These are phyloP conservation scores for Cubamyces sp. DNA, from an alignment of 768 basidiomycete genomes.

Conservation along the genomic window DNA sequence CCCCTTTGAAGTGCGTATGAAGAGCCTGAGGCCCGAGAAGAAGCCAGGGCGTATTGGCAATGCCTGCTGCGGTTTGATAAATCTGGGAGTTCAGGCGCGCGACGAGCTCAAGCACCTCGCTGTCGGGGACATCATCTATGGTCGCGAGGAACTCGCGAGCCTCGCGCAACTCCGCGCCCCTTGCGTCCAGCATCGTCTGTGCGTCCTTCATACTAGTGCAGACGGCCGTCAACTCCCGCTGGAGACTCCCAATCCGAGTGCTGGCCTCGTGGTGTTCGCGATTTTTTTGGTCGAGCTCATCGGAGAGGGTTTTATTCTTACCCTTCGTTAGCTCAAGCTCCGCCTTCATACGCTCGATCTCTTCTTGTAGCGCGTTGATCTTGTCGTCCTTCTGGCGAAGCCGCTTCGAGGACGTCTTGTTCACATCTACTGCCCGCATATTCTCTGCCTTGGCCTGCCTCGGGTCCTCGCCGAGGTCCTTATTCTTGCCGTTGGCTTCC, in stretches of 20 bases:
- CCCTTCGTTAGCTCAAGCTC: no score
- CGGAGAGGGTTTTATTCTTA: no score
- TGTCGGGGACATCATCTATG: constrained; percentile 46
- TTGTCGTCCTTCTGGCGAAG: no score
- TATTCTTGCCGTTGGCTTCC: no score
- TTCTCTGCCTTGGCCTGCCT: not conserved
- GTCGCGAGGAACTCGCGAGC: constrained; percentile 51
- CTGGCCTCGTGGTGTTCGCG: not conserved
- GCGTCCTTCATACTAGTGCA: constrained; percentile 26
- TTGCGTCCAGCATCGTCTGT: constrained; percentile 35
- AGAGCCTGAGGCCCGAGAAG: no score
- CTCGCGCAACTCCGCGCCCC: constrained; percentile 49
- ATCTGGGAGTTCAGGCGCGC: constrained; percentile 52
- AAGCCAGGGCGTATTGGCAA: no score
- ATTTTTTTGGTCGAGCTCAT: no score
- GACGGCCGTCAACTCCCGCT: constrained; percentile 29
- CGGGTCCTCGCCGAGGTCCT: not conserved
- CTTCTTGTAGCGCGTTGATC: no score
- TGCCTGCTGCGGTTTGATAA: constrained; percentile 49
- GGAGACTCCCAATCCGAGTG: not conserved
- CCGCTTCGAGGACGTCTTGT: no score
- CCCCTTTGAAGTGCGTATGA: no score
- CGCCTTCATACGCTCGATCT: no score
- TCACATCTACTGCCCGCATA: no score
- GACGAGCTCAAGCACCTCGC: constrained; percentile 49